Base-by-base conservation (phyloP, 208 protist genomes). In the Acanthamoeba triangularis region DNA sequence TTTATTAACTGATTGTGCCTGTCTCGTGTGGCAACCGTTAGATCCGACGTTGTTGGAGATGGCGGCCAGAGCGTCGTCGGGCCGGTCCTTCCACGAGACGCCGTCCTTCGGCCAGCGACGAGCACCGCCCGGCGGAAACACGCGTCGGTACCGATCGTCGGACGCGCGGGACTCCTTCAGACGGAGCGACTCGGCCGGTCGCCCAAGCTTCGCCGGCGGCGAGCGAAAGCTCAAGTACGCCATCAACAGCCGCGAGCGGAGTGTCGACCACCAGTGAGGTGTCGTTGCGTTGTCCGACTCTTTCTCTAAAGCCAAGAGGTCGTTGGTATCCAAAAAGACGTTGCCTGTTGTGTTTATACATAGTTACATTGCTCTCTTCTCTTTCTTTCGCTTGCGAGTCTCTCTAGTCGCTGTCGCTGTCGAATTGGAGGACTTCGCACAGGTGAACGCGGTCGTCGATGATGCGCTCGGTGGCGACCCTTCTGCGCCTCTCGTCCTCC, bases 401-500 rank as follows among this genome's bases (percentile, higher is more conserved):
- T 74, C 65, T 74, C 30, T 18, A 63, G 10, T 63, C 80, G 18
- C 52, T 47, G 80, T 88, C 80, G 80, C 80, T 88, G 80, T 88
- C 80, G 49, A 47, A 88, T 16, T 54, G 30, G 28, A 88, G 80
- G 18, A 88, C 80, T 30, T 88, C 80, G 80, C 80, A 88, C 16
- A 88, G 80, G 80, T 88, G 80, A 1, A 63, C 52, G 44, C 80
- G 80, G 28, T 88, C 80, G 49, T 88, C 80, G 41, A 88, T 44
- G 80, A 88, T 88, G 49, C 80, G 80, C 80, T 88, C 80, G 30
- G 80, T 88, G 44, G 30, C 52, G 28, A 88, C 10, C 80, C 80
- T 54, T 14, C 80, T 30, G 23, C 52, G 5, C 80, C 80, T 88
- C 80, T 88, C 80, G 25, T 56, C 13, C 80, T 88, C 80, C n/a